Conservation (phyloP, 768 basidiomycete genomes). For the Lyophyllum atratum region DNA sequence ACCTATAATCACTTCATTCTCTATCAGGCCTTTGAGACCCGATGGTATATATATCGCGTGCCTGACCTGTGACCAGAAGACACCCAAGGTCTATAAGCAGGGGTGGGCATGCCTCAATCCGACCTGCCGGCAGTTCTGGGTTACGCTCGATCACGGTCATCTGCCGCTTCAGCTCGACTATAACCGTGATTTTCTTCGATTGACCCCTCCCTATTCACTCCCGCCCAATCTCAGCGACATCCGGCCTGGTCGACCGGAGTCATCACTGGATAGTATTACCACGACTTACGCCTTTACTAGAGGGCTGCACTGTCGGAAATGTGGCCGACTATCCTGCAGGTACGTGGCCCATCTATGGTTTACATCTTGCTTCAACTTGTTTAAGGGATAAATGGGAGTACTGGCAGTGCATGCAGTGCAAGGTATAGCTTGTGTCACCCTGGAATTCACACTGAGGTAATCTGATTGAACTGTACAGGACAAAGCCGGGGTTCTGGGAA, state of each 20-base stretch:
- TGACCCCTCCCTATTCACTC: conserved; percentile 33
- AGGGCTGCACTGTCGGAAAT: conserved; percentile 69
- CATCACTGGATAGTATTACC: conserved; percentile 35
- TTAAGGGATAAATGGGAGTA: conserved; percentile 71
- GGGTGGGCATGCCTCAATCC: conserved; percentile 70
- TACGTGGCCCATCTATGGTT: conserved; percentile 27
- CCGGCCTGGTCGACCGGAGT: conserved; percentile 33
- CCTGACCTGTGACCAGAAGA: conserved; percentile 39
- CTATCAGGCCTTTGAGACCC: conserved; percentile 19
- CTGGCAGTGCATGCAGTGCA: conserved; percentile 69
- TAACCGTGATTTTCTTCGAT: conserved; percentile 44
- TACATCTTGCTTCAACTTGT: conserved; percentile 2
- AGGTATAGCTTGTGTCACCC: conserved; percentile 32
- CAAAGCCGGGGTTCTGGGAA: conserved; percentile 22
- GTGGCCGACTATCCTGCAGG: conserved; percentile 78
- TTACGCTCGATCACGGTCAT: conserved; percentile 21
- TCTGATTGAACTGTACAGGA: conserved; percentile 17
- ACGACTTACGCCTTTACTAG: conserved; percentile 59
- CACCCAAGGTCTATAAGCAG: conserved; percentile 54
- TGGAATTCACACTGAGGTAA: not conserved
- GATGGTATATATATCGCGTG: conserved; percentile 35
- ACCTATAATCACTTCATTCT: not conserved
- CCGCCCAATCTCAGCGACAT: conserved; percentile 39
- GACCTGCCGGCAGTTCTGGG: conserved; percentile 60
- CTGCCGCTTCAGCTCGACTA: conserved; percentile 46